A percentile compares a stretch with the other conserved stretches of the same genome.
phyloP scores from a whole-genome alignment of 2,329 filamentous ascomycete genomes.

The Huntiella decipiens region DNA sequence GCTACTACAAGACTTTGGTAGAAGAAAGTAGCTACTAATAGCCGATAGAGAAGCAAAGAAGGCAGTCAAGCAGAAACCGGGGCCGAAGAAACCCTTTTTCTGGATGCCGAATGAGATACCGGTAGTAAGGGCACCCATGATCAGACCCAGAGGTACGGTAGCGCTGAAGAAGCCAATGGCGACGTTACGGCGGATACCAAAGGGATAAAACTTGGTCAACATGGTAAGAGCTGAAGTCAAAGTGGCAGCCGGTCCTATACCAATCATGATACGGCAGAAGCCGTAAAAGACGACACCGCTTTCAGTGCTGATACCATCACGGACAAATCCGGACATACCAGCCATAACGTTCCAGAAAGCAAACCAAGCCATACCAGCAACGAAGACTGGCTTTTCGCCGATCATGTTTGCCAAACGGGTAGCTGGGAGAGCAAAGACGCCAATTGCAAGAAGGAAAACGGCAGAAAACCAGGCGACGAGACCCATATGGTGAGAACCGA shows the following conservation, averaged over 20 bases:
- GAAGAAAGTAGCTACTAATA: conserved; percentile 17
- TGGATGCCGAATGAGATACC: conserved; percentile 20
- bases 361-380: conserved; percentile 35
- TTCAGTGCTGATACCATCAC: conserved; percentile 17
- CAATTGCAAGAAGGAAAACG: conserved; percentile 34
- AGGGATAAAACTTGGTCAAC: conserved; percentile 36
- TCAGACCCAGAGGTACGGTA: conserved; percentile 26
- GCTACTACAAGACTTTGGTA: conserved; percentile 16
- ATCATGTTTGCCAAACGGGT: conserved; percentile 37
- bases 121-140: conserved; percentile 24
- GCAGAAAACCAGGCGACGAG: conserved; percentile 30
- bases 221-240: conserved; percentile 46
- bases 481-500: conserved; percentile 9
- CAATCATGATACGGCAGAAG: conserved; percentile 31
- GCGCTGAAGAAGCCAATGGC: conserved; percentile 33
- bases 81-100: conserved; percentile 25
- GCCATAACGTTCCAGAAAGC: conserved; percentile 31
- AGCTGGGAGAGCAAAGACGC: conserved; percentile 37
- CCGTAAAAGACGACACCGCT: conserved; percentile 22
- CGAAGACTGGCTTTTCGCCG: conserved; percentile 35
- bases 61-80: conserved; percentile 25
- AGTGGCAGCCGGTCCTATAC: conserved; percentile 41
- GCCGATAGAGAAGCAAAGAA: conserved; percentile 17
- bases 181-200: conserved; percentile 38
- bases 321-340: conserved; percentile 18